Conservation (phyloP, 2,329 filamentous ascomycete species). For the Pestalotiopsis sp. region DNA sequence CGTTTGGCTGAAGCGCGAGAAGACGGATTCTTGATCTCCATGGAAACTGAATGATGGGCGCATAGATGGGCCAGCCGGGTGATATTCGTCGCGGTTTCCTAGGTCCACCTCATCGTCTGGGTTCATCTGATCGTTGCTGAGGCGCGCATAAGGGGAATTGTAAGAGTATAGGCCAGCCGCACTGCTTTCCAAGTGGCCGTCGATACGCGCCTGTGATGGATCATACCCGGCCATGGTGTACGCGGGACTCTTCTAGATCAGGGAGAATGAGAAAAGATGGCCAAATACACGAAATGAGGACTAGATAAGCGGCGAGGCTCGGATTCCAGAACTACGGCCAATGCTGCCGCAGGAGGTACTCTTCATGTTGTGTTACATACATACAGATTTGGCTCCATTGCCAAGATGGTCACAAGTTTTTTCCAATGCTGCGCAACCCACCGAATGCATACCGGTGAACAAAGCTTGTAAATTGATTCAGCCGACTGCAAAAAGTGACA, state of each 20-base stretch:
- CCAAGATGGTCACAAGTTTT: not conserved
- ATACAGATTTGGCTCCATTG: not conserved
- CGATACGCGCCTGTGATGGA: not conserved
- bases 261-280: not conserved
- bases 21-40: not conserved
- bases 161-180: conserved; percentile 3
- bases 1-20: not conserved
- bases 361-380: not conserved
- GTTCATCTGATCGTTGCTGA: not conserved
- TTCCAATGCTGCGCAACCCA: not conserved
- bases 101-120: conserved; percentile 8
- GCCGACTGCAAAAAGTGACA: not conserved
- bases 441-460: not conserved
- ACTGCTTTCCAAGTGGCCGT: not conserved
- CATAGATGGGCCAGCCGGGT: not conserved
- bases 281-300: not conserved
- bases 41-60: not conserved
- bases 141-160: not conserved
- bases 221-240: not conserved
- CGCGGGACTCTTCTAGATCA: not conserved
- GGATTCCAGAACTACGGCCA: not conserved
- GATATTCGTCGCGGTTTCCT: not conserved
- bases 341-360: not conserved
- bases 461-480: not conserved
- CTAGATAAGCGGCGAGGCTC: not conserved